Evolutionary conservation across 208 protist genomes (phyloP).

Genomic region (Herpetomonas samuelpessoai): DNA sequence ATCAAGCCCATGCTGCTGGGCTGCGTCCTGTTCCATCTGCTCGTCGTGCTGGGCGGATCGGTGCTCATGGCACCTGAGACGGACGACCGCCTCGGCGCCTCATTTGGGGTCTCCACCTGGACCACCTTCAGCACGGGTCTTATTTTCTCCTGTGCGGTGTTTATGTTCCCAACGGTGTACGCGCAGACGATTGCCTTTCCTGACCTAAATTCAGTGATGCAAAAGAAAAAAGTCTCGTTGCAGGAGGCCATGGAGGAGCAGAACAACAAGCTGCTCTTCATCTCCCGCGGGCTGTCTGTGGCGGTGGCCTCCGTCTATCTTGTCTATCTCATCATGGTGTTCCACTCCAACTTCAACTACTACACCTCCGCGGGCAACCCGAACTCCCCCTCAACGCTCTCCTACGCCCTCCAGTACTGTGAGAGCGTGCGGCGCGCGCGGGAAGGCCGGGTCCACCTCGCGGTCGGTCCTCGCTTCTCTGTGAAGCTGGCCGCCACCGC

Average conservation of each 20-base stretch:
- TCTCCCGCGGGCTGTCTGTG: slow-evolving; percentile 34
- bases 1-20: slow-evolving; percentile 59
- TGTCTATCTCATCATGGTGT: slow-evolving; percentile 28
- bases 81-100: slow-evolving; percentile 16
- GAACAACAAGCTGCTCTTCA: slow-evolving; percentile 17
- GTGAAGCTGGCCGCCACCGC: slow-evolving; percentile 25
- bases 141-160: slow-evolving; percentile 30
- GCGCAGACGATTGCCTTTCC: slow-evolving; percentile 19
- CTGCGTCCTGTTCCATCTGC: slow-evolving; percentile 60
- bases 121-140: slow-evolving; percentile 37
- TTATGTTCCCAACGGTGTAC: slow-evolving; percentile 58
- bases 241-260: slow-evolving; percentile 15
- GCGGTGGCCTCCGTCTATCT: slow-evolving; percentile 29
- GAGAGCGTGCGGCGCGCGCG: slow-evolving; percentile 8
- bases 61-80: slow-evolving; percentile 34
- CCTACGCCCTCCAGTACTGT: slow-evolving; percentile 39
- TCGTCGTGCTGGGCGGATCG: slow-evolving; percentile 52
- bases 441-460: slow-evolving; percentile 10
- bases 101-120: slow-evolving; percentile 32
- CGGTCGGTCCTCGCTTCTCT: slow-evolving; percentile 30
- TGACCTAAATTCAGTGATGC: slow-evolving; percentile 10
- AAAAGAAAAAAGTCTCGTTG: slow-evolving; percentile 3
- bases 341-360: slow-evolving; percentile 37
- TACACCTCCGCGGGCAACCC: slow-evolving; percentile 33
- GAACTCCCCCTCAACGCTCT: slow-evolving; percentile 30